Conservation (phyloP, 2,329 filamentous ascomycete species). For the Didymosphaeria variabile region DNA sequence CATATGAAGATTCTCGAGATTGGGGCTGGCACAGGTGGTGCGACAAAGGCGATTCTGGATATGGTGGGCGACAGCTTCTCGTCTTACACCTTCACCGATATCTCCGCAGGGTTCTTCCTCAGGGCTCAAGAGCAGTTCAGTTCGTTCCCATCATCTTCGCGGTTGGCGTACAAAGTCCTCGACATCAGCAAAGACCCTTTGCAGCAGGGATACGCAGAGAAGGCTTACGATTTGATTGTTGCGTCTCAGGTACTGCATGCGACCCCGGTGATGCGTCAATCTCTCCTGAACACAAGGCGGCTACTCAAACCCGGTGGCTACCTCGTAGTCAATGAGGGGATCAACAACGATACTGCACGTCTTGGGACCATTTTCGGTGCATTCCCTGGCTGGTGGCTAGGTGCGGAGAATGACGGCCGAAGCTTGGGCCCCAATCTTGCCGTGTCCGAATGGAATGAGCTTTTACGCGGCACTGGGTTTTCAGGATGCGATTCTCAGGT, state of each 20-base stretch:
- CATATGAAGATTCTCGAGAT: constrained; percentile 20
- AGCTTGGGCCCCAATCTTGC: constrained; percentile 14
- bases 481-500: not conserved
- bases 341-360: constrained; percentile 7
- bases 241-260: constrained; percentile 28
- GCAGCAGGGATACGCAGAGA: constrained; percentile 22
- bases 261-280: constrained; percentile 16
- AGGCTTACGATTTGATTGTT: constrained; percentile 28
- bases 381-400: constrained; percentile 52
- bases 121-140: constrained; percentile 14
- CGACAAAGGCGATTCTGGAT: constrained; percentile 12
- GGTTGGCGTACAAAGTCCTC: not conserved
- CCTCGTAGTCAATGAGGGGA: constrained; percentile 52
- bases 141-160: constrained; percentile 7
- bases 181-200: constrained; percentile 3
- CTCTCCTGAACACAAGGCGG: constrained; percentile 21
- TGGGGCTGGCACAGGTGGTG: constrained; percentile 24
- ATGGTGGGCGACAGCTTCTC: constrained; percentile 8
- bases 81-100: constrained; percentile 33
- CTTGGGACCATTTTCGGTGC: constrained; percentile 40
- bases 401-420: constrained; percentile 16
- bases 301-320: constrained; percentile 53
- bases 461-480: not conserved
- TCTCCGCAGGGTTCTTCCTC: constrained; percentile 28
- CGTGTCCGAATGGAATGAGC: not conserved